phyloP scores from a whole-genome alignment of 2,329 filamentous ascomycete species.

The Ceratocystiopsis brevicomis region DNA sequence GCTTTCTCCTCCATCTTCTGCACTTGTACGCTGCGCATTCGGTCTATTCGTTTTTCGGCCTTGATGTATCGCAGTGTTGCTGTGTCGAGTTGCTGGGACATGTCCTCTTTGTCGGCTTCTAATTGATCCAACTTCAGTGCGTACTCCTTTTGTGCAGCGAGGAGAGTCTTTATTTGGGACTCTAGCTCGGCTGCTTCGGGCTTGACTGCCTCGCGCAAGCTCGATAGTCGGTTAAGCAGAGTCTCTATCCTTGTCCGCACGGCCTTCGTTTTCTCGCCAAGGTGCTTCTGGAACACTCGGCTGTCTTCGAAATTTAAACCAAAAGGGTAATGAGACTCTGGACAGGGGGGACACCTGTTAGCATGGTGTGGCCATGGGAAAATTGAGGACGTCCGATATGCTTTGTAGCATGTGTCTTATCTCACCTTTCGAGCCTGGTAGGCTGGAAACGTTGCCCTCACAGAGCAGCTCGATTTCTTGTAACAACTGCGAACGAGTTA shows the following conservation, averaged over 20 bases:
- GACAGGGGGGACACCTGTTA: not conserved
- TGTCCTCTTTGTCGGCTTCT: conserved; percentile 59
- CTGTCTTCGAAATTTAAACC: conserved; percentile 42
- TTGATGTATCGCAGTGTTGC: conserved; percentile 86
- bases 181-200: conserved; percentile 59
- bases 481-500: conserved; percentile 27
- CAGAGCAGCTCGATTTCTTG: conserved; percentile 45
- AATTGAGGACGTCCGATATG: no score
- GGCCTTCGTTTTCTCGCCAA: conserved; percentile 54
- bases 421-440: conserved; percentile 24
- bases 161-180: conserved; percentile 50
- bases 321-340: conserved; percentile 37
- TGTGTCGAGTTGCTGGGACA: conserved; percentile 71
- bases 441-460: conserved; percentile 27
- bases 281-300: conserved; percentile 61
- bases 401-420: not conserved
- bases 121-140: conserved; percentile 58
- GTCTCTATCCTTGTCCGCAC: conserved; percentile 58
- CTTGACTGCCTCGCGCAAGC: conserved; percentile 32
- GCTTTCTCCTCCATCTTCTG: conserved; percentile 86
- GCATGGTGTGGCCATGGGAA: not conserved
- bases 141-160: conserved; percentile 69
- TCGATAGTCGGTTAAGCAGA: conserved; percentile 41
- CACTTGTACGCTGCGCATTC: conserved; percentile 72
- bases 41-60: conserved; percentile 85